phyloP scores from a whole-genome alignment of 441 rosid genomes.

The Euphorbia schlechtendalii region DNA sequence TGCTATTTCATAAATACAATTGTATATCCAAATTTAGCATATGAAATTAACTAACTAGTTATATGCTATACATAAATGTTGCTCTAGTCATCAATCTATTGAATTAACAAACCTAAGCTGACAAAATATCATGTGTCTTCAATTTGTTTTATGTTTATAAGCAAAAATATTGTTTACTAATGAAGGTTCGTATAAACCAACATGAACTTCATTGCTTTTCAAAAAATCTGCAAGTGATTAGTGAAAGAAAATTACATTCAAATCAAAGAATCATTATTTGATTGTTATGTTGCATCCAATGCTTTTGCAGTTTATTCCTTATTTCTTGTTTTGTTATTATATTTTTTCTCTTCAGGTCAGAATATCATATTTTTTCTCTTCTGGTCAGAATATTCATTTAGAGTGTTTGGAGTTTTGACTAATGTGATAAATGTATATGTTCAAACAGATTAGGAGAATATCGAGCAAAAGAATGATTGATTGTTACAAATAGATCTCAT shows the following conservation, averaged over 20 bases:
- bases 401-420: not conserved
- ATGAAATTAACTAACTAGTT: not conserved
- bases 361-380: not conserved
- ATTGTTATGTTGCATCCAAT: too few species aligned
- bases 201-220: not conserved
- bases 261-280: too few species aligned
- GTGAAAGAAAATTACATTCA: too few species aligned
- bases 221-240: too few species aligned
- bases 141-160: too few species aligned
- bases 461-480: not conserved
- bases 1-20: too few species aligned
- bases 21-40: too few species aligned
- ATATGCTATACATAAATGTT: too few species aligned
- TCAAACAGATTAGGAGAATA: not conserved
- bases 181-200: not conserved
- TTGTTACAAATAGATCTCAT: not conserved
- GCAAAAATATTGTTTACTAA: not conserved
- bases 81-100: not conserved
- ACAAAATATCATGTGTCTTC: not conserved
- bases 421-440: not conserved
- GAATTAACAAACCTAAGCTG: not conserved
- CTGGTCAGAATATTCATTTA: not conserved
- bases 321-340: too few species aligned
- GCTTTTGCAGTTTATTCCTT: too few species aligned
- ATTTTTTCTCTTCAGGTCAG: too few species aligned